These are phyloP conservation scores for Serendipita vermifera DNA, from an alignment of 768 basidiomycete genomes.

Conservation along the genomic window DNA sequence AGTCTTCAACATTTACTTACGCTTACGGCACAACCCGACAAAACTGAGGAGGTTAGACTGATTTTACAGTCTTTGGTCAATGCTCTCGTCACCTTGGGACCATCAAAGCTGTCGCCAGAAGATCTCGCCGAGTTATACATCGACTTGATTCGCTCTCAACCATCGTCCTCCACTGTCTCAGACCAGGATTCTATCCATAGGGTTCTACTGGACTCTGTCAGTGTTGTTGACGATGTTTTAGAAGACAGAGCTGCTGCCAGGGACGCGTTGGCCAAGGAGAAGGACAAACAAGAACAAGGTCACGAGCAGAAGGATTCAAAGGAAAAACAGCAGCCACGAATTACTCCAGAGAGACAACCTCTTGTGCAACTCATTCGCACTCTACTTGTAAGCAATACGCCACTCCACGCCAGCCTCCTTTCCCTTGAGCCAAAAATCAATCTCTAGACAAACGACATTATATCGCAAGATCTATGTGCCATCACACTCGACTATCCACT, in stretches of 20 bases:
- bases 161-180: neutral
- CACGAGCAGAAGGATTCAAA: neutral
- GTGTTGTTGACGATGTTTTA: neutral
- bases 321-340: neutral
- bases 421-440: too few relatives aligned
- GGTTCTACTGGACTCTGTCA: neutral
- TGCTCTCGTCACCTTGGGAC: neutral
- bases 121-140: neutral
- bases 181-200: neutral
- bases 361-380: neutral
- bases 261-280: constrained; percentile 2
- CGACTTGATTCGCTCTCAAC: neutral
- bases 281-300: neutral
- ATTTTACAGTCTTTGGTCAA: neutral
- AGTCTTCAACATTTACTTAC: neutral
- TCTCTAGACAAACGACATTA: neutral
- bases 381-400: neutral
- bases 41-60: neutral
- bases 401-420: too few relatives aligned
- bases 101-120: neutral
- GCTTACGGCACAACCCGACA: neutral
- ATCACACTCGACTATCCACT: neutral
- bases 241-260: neutral
- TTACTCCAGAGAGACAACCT: neutral
- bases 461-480: neutral